phyloP scores from a whole-genome alignment of 257 asterid genomes.

The Penstemon barbatus region DNA sequence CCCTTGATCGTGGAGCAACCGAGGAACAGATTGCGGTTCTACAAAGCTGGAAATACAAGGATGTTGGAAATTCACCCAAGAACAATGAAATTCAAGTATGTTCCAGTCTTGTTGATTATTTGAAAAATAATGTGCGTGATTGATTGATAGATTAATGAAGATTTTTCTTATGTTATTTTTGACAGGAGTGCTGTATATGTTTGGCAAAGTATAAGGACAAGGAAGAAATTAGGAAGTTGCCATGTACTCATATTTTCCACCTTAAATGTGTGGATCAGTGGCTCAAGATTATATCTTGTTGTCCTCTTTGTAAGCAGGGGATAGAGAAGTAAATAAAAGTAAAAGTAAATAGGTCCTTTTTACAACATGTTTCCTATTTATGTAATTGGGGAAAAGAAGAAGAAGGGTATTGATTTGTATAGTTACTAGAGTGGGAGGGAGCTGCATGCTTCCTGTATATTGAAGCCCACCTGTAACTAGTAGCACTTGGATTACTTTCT shows the following conservation, averaged over 20 bases:
- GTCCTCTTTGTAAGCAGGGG: constrained; percentile 55
- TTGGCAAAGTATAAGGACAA: constrained; percentile 73
- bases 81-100: constrained; percentile 57
- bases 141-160: not conserved
- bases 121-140: not conserved
- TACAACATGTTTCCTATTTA: too few relatives aligned
- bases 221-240: constrained; percentile 83
- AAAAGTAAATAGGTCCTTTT: not conserved
- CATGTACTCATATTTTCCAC: constrained; percentile 81
- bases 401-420: too few relatives aligned
- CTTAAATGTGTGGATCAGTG: constrained; percentile 92
- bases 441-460: constrained; percentile 26
- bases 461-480: constrained; percentile 42
- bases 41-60: constrained; percentile 67
- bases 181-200: constrained; percentile 92
- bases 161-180: constrained; percentile 14
- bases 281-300: constrained; percentile 82
- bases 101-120: constrained; percentile 2
- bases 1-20: constrained; percentile 72
- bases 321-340: constrained; percentile 21
- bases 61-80: constrained; percentile 28
- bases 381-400: too few relatives aligned
- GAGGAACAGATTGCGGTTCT: constrained; percentile 70
- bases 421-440: constrained; percentile 38
- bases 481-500: constrained; percentile 13